A percentile compares a stretch with the other conserved stretches of the same genome.
These are phyloP conservation scores for Stevia rebaudiana DNA, from an alignment of 140 eudicot genomes.

Conservation along the genomic window DNA sequence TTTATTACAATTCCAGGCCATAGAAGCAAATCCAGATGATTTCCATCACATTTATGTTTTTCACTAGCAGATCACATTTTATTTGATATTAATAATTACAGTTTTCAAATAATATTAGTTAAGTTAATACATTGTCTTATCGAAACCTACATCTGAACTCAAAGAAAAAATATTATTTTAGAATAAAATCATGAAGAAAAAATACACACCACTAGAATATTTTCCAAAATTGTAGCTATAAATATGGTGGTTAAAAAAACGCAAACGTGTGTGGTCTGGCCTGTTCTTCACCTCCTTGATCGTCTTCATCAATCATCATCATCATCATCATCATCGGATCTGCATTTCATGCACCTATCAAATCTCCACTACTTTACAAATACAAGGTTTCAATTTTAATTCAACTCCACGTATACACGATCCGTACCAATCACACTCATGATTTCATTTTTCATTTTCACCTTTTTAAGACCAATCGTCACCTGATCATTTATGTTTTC, in stretches of 20 bases:
- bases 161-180: too few relatives aligned
- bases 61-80: too few relatives aligned
- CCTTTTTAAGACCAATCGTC: neutral
- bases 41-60: too few relatives aligned
- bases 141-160: too few relatives aligned
- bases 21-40: too few relatives aligned
- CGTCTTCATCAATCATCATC: slow-evolving; percentile 1
- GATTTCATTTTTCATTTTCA: neutral
- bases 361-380: neutral
- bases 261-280: slow-evolving; percentile 31
- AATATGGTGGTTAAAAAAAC: slow-evolving; percentile 28
- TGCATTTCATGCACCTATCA: slow-evolving; percentile 10
- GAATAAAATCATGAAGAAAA: neutral
- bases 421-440: slow-evolving; percentile 4
- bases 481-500: neutral
- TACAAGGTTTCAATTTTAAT: slow-evolving; percentile 7
- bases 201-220: neutral
- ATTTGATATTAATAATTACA: too few relatives aligned
- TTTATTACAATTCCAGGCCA: too few relatives aligned
- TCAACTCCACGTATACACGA: slow-evolving; percentile 3
- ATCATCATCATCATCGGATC: slow-evolving; percentile 2
- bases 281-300: slow-evolving; percentile 15
- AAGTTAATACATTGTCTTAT: too few relatives aligned
- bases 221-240: slow-evolving; percentile 20
- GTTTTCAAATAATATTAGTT: too few relatives aligned